phyloP scores from a whole-genome alignment of 1,284 basidiomycete species.

The Tilletia horrida region DNA sequence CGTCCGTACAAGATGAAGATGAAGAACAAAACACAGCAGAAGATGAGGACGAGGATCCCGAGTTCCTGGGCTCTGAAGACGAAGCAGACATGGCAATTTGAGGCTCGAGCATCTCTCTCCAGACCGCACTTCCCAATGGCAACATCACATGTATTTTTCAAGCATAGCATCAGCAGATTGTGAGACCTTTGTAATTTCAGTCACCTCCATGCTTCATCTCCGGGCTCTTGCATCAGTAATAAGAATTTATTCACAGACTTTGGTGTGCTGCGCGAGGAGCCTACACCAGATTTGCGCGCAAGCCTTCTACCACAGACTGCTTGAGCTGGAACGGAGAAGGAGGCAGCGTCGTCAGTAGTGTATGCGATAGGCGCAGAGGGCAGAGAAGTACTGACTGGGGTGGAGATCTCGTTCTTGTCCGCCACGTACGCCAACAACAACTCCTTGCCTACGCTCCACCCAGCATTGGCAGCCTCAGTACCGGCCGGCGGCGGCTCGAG shows the following conservation, averaged over 20 bases:
- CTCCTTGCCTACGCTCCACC: slow-evolving; percentile 31
- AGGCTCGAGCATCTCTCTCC: too few relatives aligned
- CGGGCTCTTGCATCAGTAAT: too few relatives aligned
- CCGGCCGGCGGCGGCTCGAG: slow-evolving; percentile 19
- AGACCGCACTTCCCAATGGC: too few relatives aligned
- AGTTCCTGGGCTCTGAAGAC: background rate
- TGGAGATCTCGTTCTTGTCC: slow-evolving; percentile 38
- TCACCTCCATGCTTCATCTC: too few relatives aligned
- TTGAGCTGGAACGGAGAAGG: slow-evolving; percentile 16
- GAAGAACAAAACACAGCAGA: background rate
- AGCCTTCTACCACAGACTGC: slow-evolving; percentile 20
- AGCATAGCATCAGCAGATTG: too few relatives aligned
- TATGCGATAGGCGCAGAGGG: background rate
- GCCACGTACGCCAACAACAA: slow-evolving; percentile 51
- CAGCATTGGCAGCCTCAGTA: background rate
- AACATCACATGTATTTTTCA: too few relatives aligned
- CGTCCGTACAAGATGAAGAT: too few relatives aligned
- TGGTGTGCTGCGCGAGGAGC: too few relatives aligned
- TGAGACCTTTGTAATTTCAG: too few relatives aligned
- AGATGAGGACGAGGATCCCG: background rate
- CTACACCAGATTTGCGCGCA: background rate
- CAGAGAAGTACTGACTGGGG: slow-evolving; percentile 18
- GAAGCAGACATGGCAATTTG: background rate
- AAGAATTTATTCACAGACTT: too few relatives aligned
- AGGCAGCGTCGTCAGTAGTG: background rate